These are phyloP conservation scores for Darksidea phi DNA, from an alignment of 495 filamentous ascomycete species.

Conservation along the genomic window DNA sequence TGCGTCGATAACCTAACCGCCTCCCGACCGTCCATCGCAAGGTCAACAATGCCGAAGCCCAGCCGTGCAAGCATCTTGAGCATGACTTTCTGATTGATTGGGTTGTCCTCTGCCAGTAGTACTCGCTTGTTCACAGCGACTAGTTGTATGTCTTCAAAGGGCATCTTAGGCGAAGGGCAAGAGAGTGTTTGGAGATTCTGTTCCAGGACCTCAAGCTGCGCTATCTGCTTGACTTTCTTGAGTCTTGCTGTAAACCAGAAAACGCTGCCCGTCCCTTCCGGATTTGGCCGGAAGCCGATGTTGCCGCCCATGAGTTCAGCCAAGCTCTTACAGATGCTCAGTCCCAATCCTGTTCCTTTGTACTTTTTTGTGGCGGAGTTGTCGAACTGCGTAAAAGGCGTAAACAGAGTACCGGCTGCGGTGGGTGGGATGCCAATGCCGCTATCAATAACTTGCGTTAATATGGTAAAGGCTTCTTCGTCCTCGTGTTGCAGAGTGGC, in stretches of 20 bases:
- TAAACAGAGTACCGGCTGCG: conserved; percentile 19
- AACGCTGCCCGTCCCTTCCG: conserved; percentile 52
- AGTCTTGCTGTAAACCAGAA: conserved; percentile 62
- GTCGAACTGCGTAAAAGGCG: conserved; percentile 35
- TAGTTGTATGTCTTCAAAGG: conserved; percentile 27
- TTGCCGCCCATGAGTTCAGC: conserved; percentile 33
- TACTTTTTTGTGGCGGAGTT: conserved; percentile 31
- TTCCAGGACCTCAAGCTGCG: conserved; percentile 35
- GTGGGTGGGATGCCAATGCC: conserved; percentile 28
- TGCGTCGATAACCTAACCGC: conserved; percentile 55
- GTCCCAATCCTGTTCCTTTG: conserved; percentile 32
- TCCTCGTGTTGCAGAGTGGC: conserved; percentile 42
- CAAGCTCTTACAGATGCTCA: conserved; percentile 33
- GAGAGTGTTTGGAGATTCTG: conserved; percentile 33
- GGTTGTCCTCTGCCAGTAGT: conserved; percentile 41
- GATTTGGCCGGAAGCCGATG: conserved; percentile 52
- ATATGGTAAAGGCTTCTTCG: conserved; percentile 47
- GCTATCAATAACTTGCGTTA: conserved; percentile 43
- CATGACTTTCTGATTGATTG: conserved; percentile 66
- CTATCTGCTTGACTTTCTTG: conserved; percentile 43
- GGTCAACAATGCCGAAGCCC: conserved; percentile 54
- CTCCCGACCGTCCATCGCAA: conserved; percentile 57
- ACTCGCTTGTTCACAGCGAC: conserved; percentile 48
- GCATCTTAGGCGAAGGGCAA: conserved; percentile 1
- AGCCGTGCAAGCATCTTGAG: conserved; percentile 55